Base-by-base conservation (phyloP, 2,329 filamentous ascomycete genomes). In the Alternaria tenuissima region DNA sequence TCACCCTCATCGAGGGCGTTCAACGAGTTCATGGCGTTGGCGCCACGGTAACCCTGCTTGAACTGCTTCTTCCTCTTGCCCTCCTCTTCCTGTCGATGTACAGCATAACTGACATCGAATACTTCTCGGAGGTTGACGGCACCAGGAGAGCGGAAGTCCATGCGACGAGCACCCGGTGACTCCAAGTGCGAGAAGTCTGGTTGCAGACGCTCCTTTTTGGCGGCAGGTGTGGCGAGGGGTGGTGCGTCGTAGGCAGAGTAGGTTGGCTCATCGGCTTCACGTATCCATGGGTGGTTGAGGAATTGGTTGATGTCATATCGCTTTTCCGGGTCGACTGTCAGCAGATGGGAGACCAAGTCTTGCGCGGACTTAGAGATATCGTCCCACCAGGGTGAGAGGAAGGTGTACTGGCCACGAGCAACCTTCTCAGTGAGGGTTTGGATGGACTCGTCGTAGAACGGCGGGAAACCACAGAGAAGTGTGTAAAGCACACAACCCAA, bases 361-460 rank as follows among this genome's bases (percentile, higher is more conserved):
- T 98, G 93, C 0, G 95, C 95, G 4, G 92, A 90, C 77, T 95
- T 93, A 62, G 94, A 97, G 63, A 99, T 98, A 59, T 97, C 94
- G 69, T 99, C 95, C 95, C 95, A 99, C 95, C 95, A 99, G 0
- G 95, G 95, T 3, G 94, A 98, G 43, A 99, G 82, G 83, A 99
- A 99, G 0, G 95, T 98, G 78, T 95, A 99, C 81, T 98, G 93
- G 49, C 95, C 95, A 73, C 92, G 90, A 30, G 95, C 95, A 18
- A 99, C 95, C 84, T 99, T 99, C 77, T 99, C 94, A 1, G 95
- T 98, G 62, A 99, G 87, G 0, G 96, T 91, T 75, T 97, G 93
- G 68, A 99, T 98, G 74, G 93, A 97, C 81, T 99, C 95, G 70
- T 99, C 95, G 79, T 99, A 97, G 80, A 99, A 99, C 3, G 95